Conservation (phyloP, 768 basidiomycete species). For the Podaxis sp. region DNA sequence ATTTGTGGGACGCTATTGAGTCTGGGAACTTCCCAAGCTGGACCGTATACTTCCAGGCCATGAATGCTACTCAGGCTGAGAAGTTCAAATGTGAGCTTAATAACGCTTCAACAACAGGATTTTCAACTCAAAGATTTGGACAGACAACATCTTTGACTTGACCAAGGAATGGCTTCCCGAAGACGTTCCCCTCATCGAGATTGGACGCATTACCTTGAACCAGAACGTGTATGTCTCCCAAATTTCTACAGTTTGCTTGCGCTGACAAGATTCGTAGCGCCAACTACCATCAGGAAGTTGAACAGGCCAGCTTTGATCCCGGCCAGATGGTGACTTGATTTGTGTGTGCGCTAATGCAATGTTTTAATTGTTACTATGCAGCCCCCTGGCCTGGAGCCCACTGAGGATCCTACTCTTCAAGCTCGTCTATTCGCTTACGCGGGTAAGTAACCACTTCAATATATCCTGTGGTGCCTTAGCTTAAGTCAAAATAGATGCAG, state of each 20-base stretch:
- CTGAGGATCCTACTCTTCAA: conserved; percentile 59
- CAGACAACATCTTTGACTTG: conserved; percentile 51
- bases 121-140: conserved; percentile 2
- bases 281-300: conserved; percentile 34
- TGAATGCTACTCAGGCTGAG: conserved; percentile 53
- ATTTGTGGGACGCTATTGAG: conserved; percentile 56
- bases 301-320: conserved; percentile 49
- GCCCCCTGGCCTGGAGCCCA: conserved; percentile 41
- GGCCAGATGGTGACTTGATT: conserved; percentile 41
- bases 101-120: background rate
- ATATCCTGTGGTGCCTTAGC: background rate
- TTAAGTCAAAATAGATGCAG: conserved; percentile 28
- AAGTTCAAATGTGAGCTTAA: conserved; percentile 34
- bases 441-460: conserved; percentile 27
- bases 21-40: conserved; percentile 52
- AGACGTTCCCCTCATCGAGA: conserved; percentile 32
- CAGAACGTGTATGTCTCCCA: conserved; percentile 32
- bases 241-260: background rate
- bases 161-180: conserved; percentile 44
- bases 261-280: background rate
- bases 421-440: conserved; percentile 58
- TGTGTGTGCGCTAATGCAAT: background rate
- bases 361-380: background rate
- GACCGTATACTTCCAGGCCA: conserved; percentile 57
- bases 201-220: conserved; percentile 36